Base-by-base conservation (phyloP, 2,329 filamentous ascomycete species). In the Ophiostoma australiae region DNA sequence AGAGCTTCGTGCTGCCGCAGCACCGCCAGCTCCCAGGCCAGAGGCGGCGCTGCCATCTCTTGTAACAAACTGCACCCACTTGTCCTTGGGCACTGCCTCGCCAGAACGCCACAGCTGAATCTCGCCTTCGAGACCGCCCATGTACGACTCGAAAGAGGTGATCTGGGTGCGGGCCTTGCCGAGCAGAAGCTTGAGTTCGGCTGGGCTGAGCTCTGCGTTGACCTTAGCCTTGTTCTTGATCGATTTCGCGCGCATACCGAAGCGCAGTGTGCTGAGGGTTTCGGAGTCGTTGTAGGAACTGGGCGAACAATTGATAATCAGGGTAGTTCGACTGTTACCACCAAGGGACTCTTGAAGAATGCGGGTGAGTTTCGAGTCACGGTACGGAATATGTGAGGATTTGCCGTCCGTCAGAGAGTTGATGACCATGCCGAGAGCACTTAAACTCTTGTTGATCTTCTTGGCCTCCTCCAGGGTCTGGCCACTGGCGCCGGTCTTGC, bases 171-270 rank as follows among this genome's bases (percentile, higher is more conserved):
- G 94, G 17, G 93, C 93, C 81, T 97, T 97, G 82, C 92, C 94
- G 79, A 99, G 89, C 77, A 97, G 86, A 68, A 89, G 86, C 82
- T 98, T 99, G 84, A 99, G 89, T 81, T 99, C 95, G 15, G 93
- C 89, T 66, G 95, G 95, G 77, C 94, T 98, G 77, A 99, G 87
- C 81, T 99, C 95, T 66, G 94, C 94, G 79, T 99, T 99, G 86
- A 99, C 91, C 90, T 98, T 99, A 81, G 95, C 95, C 86, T 98
- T 98, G 85, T 98, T 98, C 90, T 98, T 97, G 84, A 99, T 99
- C 0, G 93, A 92, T 84, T 99, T 99, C 72, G 95, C 95, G 79
- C 95, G 87, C 81, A 95, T 96, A 84, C 95, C 95, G 78, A 98
- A 99, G 66, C 94, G 89, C 73, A 99, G 82, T 0, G 95, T 99